Evolutionary conservation across 768 basidiomycete species (phyloP).

Genomic region (Boletus rufocinnamomeus): DNA sequence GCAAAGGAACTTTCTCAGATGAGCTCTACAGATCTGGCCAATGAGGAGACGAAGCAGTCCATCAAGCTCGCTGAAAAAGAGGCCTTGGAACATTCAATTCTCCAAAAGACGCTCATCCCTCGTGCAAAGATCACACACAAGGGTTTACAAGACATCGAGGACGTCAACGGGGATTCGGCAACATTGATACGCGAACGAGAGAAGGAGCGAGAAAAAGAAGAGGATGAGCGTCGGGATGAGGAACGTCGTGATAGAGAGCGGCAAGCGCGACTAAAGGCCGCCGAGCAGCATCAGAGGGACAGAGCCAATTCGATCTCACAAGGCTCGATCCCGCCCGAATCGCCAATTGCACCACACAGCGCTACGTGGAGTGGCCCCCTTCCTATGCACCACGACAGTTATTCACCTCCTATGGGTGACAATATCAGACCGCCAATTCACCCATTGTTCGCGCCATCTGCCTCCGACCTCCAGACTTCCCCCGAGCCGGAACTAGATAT

Average conservation of each 20-base stretch:
- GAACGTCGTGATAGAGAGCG: slow-evolving; percentile 73
- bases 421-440: slow-evolving; percentile 33
- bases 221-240: slow-evolving; percentile 57
- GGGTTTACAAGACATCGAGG: slow-evolving; percentile 88
- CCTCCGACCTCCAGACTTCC: slow-evolving; percentile 42
- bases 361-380: slow-evolving; percentile 66
- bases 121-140: slow-evolving; percentile 92
- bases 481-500: slow-evolving; percentile 69
- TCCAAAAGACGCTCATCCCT: slow-evolving; percentile 63
- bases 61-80: slow-evolving; percentile 83
- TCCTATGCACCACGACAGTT: slow-evolving; percentile 38
- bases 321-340: slow-evolving; percentile 72
- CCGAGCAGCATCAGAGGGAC: slow-evolving; percentile 44
- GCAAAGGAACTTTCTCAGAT: slow-evolving; percentile 77
- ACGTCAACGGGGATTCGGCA: slow-evolving; percentile 56
- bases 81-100: slow-evolving; percentile 81
- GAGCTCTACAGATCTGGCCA: slow-evolving; percentile 87
- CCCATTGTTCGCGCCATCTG: slow-evolving; percentile 37
- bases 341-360: slow-evolving; percentile 52
- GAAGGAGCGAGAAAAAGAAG: slow-evolving; percentile 60
- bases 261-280: slow-evolving; percentile 57
- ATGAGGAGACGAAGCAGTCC: slow-evolving; percentile 81
- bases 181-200: slow-evolving; percentile 47
- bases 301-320: slow-evolving; percentile 48
- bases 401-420: slow-evolving; percentile 28